Base-by-base conservation (phyloP, 768 basidiomycete genomes). In the Boletus sp. region DNA sequence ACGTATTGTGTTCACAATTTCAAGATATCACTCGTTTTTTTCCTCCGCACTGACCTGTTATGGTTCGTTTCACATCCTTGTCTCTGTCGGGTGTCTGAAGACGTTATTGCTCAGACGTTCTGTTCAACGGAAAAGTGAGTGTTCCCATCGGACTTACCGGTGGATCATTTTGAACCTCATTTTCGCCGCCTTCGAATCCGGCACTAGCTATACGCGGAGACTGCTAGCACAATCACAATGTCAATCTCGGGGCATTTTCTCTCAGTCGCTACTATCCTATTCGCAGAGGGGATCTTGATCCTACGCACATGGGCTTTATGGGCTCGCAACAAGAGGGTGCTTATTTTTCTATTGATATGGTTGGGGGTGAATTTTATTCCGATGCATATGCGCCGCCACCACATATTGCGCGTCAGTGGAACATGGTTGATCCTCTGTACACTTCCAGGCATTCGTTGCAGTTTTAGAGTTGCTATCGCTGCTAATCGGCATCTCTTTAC, bases 271-370 rank as follows among this genome's bases (percentile, higher is more conserved):
- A 57, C 61, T 11, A 30, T 63, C 17, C 13, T 60, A 11, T 46
- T 52, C 15, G 32, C 61, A 0, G 56, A 59, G 52, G 61, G 40
- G 5, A 54, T 63, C 15, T 54, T 67, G 40, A 56, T 68, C 25
- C 30, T 68, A 2, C 66, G 65, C 29, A 68, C 66, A 17, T 68
- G 58, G n/a, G 61, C 65, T 21, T 37, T 66, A 41, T 66, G 65
- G 58, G 55, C 50, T 48, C 56, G 58, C 25, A 65, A 34, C 23
- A 53, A 30, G 50, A 61, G 34, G 7, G 41, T 68, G 1, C 55
- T 66, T 1, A 0, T 47, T 14, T 43, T 65, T 13, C 53, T 68
- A 19, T 35, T 66, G 21, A 11, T 50, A 30, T 35, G 63, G 43
- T 61, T 53, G 3, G 66, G 1, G 38, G 64, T 59, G 7, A 53